Conservation (phyloP, 306 rosid species). For the Herpetospermum pedunculosum region DNA sequence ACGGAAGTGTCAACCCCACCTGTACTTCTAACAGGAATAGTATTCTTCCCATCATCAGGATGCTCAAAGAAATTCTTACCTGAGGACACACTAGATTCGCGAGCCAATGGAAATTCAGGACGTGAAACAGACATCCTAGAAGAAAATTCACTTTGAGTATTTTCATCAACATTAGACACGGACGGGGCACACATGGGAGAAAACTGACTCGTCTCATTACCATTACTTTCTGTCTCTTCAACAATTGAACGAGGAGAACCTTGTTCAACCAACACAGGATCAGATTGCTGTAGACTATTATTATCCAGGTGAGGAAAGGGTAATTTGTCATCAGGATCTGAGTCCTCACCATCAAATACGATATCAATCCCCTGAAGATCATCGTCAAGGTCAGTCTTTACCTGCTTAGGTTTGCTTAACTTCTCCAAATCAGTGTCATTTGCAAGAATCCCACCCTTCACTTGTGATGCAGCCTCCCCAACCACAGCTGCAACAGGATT, state of each 20-base stretch:
- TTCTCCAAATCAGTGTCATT: slow-evolving; percentile 51
- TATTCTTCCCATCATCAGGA: slow-evolving; percentile 57
- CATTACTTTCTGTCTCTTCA: slow-evolving; percentile 89
- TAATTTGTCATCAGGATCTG: slow-evolving; percentile 83
- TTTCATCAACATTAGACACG: slow-evolving; percentile 65
- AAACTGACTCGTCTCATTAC: slow-evolving; percentile 52
- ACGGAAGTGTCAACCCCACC: slow-evolving; percentile 49
- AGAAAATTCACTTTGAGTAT: slow-evolving; percentile 70
- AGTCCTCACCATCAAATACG: slow-evolving; percentile 89
- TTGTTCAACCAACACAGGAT: slow-evolving; percentile 60
- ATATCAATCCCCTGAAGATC: slow-evolving; percentile 98
- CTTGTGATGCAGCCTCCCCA: slow-evolving; percentile 51
- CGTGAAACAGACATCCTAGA: slow-evolving; percentile 82
- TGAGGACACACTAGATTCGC: slow-evolving; percentile 80
- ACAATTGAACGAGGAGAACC: slow-evolving; percentile 92
- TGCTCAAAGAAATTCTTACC: slow-evolving; percentile 74
- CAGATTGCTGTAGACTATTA: slow-evolving; percentile 66
- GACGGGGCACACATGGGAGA: slow-evolving; percentile 56
- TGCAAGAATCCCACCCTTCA: slow-evolving; percentile 42
- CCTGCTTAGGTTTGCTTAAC: slow-evolving; percentile 59
- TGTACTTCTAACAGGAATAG: slow-evolving; percentile 32
- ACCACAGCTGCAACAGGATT: slow-evolving; percentile 57
- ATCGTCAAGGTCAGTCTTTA: slow-evolving; percentile 78
- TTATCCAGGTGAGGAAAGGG: slow-evolving; percentile 92
- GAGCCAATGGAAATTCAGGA: slow-evolving; percentile 58